Conservation (phyloP, 1,139 yeast species). For the Kodamaea sp. region DNA sequence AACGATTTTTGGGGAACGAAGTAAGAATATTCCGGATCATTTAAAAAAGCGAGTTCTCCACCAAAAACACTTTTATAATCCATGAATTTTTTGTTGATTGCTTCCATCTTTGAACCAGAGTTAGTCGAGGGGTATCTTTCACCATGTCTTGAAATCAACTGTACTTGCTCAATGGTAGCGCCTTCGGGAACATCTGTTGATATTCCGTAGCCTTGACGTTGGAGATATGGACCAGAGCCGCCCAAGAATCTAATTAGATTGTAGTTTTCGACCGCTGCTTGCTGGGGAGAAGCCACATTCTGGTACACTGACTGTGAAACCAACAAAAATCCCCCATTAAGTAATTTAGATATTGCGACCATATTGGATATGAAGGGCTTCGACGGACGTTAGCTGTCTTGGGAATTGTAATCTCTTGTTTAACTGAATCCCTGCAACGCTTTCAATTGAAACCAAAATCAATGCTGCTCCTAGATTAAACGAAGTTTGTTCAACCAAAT, state of each 20-base stretch:
- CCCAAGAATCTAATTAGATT: slow-evolving; percentile 47
- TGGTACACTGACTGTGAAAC: slow-evolving; percentile 27
- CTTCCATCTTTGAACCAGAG: slow-evolving; percentile 14
- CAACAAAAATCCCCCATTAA: slow-evolving; percentile 30
- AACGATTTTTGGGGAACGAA: slow-evolving; percentile 27
- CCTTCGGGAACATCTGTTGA: slow-evolving; percentile 49
- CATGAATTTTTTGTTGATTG: slow-evolving; percentile 21
- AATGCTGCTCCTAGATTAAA: too few relatives aligned
- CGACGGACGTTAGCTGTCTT: too few relatives aligned
- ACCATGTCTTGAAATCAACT: slow-evolving; percentile 68
- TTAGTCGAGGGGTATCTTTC: slow-evolving; percentile 57
- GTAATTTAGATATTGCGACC: slow-evolving; percentile 33
- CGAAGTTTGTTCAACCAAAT: too few relatives aligned
- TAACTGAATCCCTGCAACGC: too few relatives aligned
- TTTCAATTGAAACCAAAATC: too few relatives aligned
- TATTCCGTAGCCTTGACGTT: slow-evolving; percentile 48
- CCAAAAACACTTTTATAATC: slow-evolving; percentile 26
- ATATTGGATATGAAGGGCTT: too few relatives aligned
- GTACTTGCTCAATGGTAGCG: slow-evolving; percentile 65
- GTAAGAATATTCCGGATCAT: slow-evolving; percentile 30
- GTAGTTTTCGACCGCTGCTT: slow-evolving; percentile 39
- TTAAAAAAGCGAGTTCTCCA: slow-evolving; percentile 35
- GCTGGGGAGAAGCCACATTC: slow-evolving; percentile 39
- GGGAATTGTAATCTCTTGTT: too few relatives aligned
- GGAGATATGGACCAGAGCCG: slow-evolving; percentile 50